phyloP scores from a whole-genome alignment of 2,329 filamentous ascomycete species.

The Coniochaeta ligniaria region DNA sequence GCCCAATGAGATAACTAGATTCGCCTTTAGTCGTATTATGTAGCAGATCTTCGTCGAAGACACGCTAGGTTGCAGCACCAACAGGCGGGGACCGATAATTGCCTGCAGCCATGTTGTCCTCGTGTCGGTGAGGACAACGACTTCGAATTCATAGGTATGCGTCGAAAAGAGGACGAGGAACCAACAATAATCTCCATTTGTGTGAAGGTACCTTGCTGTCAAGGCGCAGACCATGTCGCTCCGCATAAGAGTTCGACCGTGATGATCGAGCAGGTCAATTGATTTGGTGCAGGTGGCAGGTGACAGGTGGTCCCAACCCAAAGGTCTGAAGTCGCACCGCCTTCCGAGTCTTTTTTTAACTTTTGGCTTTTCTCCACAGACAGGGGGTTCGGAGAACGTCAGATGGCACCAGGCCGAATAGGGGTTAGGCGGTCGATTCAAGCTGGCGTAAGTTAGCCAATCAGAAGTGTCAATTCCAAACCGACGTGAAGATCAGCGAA shows the following conservation, averaged over 20 bases:
- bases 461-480: not conserved
- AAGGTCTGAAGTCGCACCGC: not conserved
- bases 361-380: not conserved
- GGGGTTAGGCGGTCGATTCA: not conserved
- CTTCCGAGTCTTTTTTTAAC: constrained; percentile 1
- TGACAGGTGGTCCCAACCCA: not conserved
- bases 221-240: not conserved
- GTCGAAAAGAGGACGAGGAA: not conserved
- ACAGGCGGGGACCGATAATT: not conserved
- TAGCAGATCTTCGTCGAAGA: not conserved
- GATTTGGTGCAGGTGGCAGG: not conserved
- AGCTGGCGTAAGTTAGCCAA: not conserved
- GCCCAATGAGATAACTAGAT: not conserved
- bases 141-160: not conserved
- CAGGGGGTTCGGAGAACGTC: not conserved
- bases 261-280: not conserved
- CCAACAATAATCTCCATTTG: not conserved
- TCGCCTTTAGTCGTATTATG: too few species aligned
- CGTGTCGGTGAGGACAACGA: not conserved
- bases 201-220: not conserved
- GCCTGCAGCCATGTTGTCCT: not conserved
- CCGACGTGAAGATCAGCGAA: not conserved
- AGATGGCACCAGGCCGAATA: not conserved
- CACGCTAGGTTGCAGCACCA: not conserved
- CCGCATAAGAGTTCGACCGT: not conserved